Evolutionary conservation across 441 rosid species (phyloP).

Genomic region (Populus hybrid): DNA sequence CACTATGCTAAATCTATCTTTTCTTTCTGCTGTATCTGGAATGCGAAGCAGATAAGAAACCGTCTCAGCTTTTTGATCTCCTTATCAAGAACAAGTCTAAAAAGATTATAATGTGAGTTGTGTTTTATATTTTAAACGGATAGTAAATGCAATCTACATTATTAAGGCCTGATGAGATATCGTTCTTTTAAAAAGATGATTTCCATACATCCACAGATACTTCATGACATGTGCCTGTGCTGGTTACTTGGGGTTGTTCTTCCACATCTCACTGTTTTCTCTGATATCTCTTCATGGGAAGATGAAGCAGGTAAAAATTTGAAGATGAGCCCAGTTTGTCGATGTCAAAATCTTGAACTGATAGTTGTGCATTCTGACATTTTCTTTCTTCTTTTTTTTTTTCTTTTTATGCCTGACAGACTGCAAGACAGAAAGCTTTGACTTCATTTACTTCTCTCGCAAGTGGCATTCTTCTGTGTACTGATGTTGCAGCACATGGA

Average conservation of each 20-base stretch:
- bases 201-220: slow-evolving; percentile 49
- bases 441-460: slow-evolving; percentile 67
- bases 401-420: slow-evolving; percentile 28
- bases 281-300: slow-evolving; percentile 83
- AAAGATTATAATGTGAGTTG: slow-evolving; percentile 75
- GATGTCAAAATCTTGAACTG: slow-evolving; percentile 39
- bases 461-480: slow-evolving; percentile 77
- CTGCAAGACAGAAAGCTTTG: slow-evolving; percentile 74
- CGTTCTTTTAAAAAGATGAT: slow-evolving; percentile 34
- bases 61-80: slow-evolving; percentile 76
- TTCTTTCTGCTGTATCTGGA: slow-evolving; percentile 63
- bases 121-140: slow-evolving; percentile 29
- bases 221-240: slow-evolving; percentile 94
- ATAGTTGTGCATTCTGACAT: slow-evolving; percentile 32
- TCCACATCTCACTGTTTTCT: slow-evolving; percentile 47
- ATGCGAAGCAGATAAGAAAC: slow-evolving; percentile 80
- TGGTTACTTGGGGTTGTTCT: slow-evolving; percentile 90
- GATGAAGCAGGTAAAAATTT: slow-evolving; percentile 74
- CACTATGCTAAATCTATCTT: not conserved
- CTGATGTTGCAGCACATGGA: slow-evolving; percentile 97
- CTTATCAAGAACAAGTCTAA: slow-evolving; percentile 57
- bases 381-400: not conserved
- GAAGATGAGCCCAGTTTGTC: not conserved
- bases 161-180: slow-evolving; percentile 8
- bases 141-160: not conserved